A percentile compares a stretch with the other conserved stretches of the same genome.
Conservation (phyloP, 768 basidiomycete genomes). For the Serendipita vermifera region DNA sequence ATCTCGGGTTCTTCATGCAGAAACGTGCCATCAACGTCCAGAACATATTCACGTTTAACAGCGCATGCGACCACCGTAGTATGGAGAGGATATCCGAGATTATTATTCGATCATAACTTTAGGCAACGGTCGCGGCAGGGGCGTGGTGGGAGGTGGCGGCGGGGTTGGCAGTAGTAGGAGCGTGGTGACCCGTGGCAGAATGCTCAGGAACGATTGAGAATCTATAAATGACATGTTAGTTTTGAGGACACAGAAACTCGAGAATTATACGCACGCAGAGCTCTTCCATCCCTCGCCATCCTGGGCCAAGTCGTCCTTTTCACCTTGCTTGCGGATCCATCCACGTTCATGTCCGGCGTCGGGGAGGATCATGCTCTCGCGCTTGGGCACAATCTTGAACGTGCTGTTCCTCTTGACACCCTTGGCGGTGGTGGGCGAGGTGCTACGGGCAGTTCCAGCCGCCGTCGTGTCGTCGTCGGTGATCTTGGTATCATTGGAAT, state of each 20-base stretch:
- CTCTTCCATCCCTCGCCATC: constrained; percentile 42
- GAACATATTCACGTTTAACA: too few relatives aligned
- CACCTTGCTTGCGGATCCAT: constrained; percentile 49
- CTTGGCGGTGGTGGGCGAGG: constrained; percentile 23
- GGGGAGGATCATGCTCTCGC: constrained; percentile 49
- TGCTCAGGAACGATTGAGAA: constrained; percentile 15
- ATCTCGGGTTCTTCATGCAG: too few relatives aligned
- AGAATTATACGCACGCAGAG: constrained; percentile 25
- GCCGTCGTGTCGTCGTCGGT: constrained; percentile 18
- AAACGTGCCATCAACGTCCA: too few relatives aligned
- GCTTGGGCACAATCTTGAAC: constrained; percentile 73
- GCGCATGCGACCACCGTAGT: too few relatives aligned
- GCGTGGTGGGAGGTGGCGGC: too few relatives aligned
- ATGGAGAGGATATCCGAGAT: neutral
- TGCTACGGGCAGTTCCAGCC: constrained; percentile 19
- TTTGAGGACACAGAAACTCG: neutral
- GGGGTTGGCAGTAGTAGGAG: neutral
- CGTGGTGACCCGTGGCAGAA: neutral
- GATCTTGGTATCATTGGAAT: constrained; percentile 20
- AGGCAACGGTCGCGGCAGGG: neutral
- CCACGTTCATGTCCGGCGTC: constrained; percentile 52
- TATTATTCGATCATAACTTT: neutral
- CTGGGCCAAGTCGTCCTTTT: constrained; percentile 31
- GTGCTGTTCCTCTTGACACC: constrained; percentile 30
- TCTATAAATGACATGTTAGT: constrained; percentile 5